Conservation (phyloP, 2,329 filamentous ascomycete genomes). For the Didymella glomerata region DNA sequence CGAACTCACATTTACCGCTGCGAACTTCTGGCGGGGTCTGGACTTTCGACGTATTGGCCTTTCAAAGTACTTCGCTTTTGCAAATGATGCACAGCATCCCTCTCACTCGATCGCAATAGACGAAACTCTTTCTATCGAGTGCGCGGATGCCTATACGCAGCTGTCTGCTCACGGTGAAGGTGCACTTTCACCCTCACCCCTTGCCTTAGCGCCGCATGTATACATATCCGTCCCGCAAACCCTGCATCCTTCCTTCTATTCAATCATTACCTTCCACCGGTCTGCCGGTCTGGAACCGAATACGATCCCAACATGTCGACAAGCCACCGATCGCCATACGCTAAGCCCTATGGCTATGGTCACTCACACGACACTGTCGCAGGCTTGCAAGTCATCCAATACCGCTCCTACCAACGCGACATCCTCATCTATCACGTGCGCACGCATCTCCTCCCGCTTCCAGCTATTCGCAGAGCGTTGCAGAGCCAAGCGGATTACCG, state of each 20-base stretch:
- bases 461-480: constrained; percentile 11
- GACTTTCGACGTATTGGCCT: no score
- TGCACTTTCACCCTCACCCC: constrained; percentile 7
- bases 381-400: constrained; percentile 16
- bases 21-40: no score
- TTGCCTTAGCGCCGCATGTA: not conserved
- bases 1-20: no score
- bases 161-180: constrained; percentile 9
- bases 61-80: no score
- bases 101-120: not conserved
- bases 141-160: not conserved
- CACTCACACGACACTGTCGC: not conserved
- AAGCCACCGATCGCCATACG: not conserved
- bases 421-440: constrained; percentile 36
- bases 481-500: constrained; percentile 22
- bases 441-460: constrained; percentile 16
- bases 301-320: not conserved
- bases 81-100: not conserved
- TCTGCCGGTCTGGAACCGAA: not conserved
- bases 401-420: constrained; percentile 27
- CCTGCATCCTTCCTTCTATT: not conserved
- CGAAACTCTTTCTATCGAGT: not conserved
- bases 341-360: constrained; percentile 1
- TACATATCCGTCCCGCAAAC: not conserved
- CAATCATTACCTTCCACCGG: not conserved